phyloP scores from a whole-genome alignment of 768 basidiomycete species.

The Exsudoporus frostii region DNA sequence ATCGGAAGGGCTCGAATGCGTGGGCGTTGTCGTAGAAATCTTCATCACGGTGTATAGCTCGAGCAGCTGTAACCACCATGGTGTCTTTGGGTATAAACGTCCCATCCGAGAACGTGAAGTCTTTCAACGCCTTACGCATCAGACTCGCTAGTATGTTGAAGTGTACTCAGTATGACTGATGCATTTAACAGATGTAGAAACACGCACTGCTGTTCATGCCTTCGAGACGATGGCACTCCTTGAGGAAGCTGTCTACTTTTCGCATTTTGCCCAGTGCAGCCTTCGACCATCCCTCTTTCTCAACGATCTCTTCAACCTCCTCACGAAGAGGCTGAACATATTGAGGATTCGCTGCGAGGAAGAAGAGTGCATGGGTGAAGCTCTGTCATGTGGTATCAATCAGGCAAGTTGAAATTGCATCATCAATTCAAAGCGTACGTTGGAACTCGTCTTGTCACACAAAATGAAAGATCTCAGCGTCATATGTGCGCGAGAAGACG shows the following conservation, averaged over 20 bases:
- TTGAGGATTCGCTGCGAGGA: slow-evolving; percentile 35
- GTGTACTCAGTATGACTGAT: not conserved
- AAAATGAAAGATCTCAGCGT: too few species aligned
- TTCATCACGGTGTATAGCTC: slow-evolving; percentile 20
- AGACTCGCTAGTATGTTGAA: slow-evolving; percentile 22
- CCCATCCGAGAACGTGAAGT: slow-evolving; percentile 38
- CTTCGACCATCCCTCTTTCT: slow-evolving; percentile 29
- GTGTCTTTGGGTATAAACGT: slow-evolving; percentile 36
- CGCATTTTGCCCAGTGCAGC: slow-evolving; percentile 26
- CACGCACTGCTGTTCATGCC: slow-evolving; percentile 27
- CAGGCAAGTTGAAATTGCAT: too few species aligned
- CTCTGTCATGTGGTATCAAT: not conserved
- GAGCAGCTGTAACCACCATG: slow-evolving; percentile 18
- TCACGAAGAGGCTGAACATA: slow-evolving; percentile 34
- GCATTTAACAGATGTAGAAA: too few species aligned
- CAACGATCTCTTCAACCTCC: slow-evolving; percentile 34
- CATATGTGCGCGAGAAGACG: too few species aligned
- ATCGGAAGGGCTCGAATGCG: slow-evolving; percentile 35
- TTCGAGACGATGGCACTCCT: slow-evolving; percentile 33
- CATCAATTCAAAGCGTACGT: not conserved
- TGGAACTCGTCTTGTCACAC: not conserved
- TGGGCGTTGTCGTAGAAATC: slow-evolving; percentile 33
- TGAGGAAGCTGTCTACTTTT: slow-evolving; percentile 40
- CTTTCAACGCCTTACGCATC: slow-evolving; percentile 30
- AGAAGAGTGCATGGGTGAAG: slow-evolving; percentile 32